These are phyloP conservation scores for Coniochaeta ligniaria DNA, from an alignment of 2,329 filamentous ascomycete species.

Conservation along the genomic window DNA sequence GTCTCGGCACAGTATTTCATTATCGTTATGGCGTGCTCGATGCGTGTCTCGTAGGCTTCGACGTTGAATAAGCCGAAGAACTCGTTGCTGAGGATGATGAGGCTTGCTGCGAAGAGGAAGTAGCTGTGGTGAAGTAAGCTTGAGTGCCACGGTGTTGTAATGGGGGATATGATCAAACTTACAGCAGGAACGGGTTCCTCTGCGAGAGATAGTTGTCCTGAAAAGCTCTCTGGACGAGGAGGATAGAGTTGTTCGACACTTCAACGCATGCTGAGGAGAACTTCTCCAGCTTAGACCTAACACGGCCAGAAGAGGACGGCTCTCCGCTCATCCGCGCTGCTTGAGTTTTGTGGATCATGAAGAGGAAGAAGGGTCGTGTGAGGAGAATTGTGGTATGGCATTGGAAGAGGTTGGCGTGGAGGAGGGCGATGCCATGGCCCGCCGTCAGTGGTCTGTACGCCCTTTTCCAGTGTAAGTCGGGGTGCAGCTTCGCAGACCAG, in stretches of 20 bases:
- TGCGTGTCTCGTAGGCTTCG: constrained; percentile 28
- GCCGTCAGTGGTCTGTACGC: constrained; percentile 32
- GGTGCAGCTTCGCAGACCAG: constrained; percentile 42
- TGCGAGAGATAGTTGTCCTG: constrained; percentile 37
- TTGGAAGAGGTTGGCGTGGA: constrained; percentile 56
- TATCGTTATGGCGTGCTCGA: constrained; percentile 36
- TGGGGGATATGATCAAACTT: constrained; percentile 16
- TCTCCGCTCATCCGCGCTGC: constrained; percentile 7
- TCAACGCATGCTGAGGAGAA: constrained; percentile 45
- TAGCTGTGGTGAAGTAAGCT: constrained; percentile 31
- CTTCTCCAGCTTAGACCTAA: constrained; percentile 26
- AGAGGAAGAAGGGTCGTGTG: constrained; percentile 56
- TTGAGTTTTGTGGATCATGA: constrained; percentile 25
- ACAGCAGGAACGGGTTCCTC: constrained; percentile 51
- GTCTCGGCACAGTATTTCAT: constrained; percentile 38
- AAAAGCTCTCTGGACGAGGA: constrained; percentile 36
- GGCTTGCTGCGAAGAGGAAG: constrained; percentile 46
- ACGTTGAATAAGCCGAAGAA: constrained; percentile 39
- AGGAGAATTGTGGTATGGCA: constrained; percentile 57
- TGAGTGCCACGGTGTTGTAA: not conserved
- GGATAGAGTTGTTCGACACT: constrained; percentile 41
- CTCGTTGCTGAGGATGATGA: constrained; percentile 50
- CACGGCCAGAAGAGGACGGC: constrained; percentile 13
- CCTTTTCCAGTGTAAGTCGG: constrained; percentile 41
- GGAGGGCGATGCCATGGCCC: constrained; percentile 48